Base-by-base conservation (phyloP, 2,329 filamentous ascomycete species). In the Alternaria brassicae region DNA sequence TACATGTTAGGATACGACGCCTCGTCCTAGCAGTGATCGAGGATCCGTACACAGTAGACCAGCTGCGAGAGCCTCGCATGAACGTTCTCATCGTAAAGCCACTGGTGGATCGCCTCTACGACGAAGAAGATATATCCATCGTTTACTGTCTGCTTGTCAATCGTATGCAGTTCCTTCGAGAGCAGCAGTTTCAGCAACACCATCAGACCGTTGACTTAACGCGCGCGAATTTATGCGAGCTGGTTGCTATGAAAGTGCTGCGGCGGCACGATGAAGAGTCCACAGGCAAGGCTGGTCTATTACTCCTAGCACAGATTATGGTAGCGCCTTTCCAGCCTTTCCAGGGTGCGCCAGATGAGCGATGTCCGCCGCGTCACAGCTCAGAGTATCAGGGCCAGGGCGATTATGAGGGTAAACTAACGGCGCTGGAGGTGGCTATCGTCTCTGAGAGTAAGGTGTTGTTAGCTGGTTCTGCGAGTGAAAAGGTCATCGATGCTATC, bases 81-180 rank as follows among this genome's bases (percentile, higher is more conserved):
- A 95, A 95, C 73, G 85, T 91, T 50, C 85, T 89, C 1, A 89
- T 95, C 42, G 88, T 95, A 19, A 86, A 92, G 58, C 92, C 92
- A 1, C 80, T 95, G 25, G 91, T 95, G n/a, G 91, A 95, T 74
- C 90, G 91, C 73, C 84, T 94, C 8, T 95, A 92, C 73, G 88
- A 91, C 69, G 84, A 89, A 58, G 85, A 91, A 59, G 92, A 95
- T 79, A 88, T 93, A 37, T 94, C 91, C 1, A 88, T 93, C 55
- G 90, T 95, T 10, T 95, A 94, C 76, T 94, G 91, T 74, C 80
- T 96, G 60, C 84, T 96, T 21, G 91, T 95, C 65, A 95, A 96
- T 71, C 86, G 91, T 13, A 87, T 88, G 32, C 90, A 93, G 72
- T 95, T 95, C 70, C 81, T 93, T 23, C 85, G 89, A 55, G 91